Evolutionary conservation across 371 early-diverging fungal genomes (phyloP).

Genomic region (Smittium culicis): DNA sequence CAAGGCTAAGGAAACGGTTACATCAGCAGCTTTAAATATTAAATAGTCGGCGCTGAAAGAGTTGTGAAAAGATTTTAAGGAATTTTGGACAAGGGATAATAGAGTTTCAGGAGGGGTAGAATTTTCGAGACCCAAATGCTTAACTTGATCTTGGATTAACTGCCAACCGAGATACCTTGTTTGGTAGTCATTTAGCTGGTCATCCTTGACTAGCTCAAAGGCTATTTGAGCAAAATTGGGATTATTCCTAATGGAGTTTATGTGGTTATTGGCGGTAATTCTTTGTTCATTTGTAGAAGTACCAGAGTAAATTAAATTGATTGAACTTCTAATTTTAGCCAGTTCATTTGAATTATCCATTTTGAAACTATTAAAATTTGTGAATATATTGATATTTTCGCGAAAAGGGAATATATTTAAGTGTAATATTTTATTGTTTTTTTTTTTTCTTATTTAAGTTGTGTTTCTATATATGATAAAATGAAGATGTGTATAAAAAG

Average conservation of each 20-base stretch:
- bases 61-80: neutral
- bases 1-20: neutral
- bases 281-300: neutral
- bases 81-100: neutral
- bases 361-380: no score
- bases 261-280: neutral
- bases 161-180: conserved; percentile 9
- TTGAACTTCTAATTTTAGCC: neutral
- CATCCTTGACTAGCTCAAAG: neutral
- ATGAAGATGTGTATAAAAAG: no score
- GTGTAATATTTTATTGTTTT: no score
- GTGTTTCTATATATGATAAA: no score
- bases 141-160: conserved; percentile 6
- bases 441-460: no score
- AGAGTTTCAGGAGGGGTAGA: neutral
- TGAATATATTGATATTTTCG: no score
- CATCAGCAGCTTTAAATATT: conserved; percentile 2
- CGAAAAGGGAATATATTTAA: no score
- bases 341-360: neutral
- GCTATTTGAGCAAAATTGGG: neutral
- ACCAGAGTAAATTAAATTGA: neutral
- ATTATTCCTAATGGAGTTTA: neutral
- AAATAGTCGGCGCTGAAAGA: conserved; percentile 4
- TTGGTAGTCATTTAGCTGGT: neutral
- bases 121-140: no score